Evolutionary conservation across 345 rosid genomes (phyloP).

Genomic region (Capsella bursapastoris): DNA sequence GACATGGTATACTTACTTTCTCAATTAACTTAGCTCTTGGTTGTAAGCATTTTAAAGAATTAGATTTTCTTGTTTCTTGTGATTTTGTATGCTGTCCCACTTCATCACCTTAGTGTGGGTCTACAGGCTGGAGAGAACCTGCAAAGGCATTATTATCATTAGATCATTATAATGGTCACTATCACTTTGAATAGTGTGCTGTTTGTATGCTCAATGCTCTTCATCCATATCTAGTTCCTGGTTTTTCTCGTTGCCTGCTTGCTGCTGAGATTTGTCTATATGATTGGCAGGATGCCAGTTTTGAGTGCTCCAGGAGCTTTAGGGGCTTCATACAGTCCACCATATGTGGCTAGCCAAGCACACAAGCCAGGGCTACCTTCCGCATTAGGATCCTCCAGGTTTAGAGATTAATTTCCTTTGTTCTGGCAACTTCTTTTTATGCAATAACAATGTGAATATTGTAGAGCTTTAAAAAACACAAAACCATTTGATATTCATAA

Average conservation of each 20-base stretch:
- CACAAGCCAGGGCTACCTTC: constrained; percentile 61
- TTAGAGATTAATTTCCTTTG: constrained; percentile 24
- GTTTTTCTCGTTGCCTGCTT: constrained; percentile 11
- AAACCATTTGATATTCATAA: constrained; percentile 1
- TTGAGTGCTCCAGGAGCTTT: constrained; percentile 86
- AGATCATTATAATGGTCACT: constrained; percentile 20
- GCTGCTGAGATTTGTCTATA: constrained; percentile 16
- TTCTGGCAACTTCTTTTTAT: background rate
- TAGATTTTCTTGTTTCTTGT: background rate
- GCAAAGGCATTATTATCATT: background rate
- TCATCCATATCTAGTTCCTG: constrained; percentile 19
- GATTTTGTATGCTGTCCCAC: constrained; percentile 14
- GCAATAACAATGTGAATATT: background rate
- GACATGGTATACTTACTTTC: constrained; percentile 73
- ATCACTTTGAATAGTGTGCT: constrained; percentile 11
- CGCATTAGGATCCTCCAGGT: constrained; percentile 71
- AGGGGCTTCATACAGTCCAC: constrained; percentile 77
- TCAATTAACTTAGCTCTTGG: constrained; percentile 1
- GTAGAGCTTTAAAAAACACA: background rate
- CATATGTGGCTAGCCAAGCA: constrained; percentile 72
- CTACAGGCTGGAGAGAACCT: constrained; percentile 13
- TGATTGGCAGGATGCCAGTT: constrained; percentile 82
- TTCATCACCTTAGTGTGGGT: background rate
- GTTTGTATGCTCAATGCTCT: constrained; percentile 3
- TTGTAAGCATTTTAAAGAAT: constrained; percentile 7